Conservation (phyloP, 1,139 yeast species). For the Scheffersomyces stambukii region DNA sequence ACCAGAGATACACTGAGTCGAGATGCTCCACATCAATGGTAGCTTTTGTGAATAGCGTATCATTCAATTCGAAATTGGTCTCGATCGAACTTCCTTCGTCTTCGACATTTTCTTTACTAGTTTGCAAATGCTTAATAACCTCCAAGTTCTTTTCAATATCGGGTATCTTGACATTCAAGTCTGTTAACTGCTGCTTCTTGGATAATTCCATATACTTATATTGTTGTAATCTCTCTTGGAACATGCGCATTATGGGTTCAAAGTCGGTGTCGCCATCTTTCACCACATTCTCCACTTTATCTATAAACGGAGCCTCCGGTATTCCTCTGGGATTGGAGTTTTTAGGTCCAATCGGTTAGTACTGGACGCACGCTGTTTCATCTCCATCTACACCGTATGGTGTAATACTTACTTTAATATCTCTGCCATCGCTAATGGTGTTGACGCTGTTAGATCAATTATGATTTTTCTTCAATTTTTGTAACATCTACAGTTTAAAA, state of each 20-base stretch:
- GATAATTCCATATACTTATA: constrained; percentile 87
- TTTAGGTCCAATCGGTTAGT: constrained; percentile 35
- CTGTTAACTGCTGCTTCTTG: constrained; percentile 63
- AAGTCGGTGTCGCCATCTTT: constrained; percentile 65
- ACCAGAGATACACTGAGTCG: constrained; percentile 74
- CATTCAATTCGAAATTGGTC: constrained; percentile 85
- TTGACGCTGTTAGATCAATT: too few species aligned
- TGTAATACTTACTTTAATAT: constrained; percentile 17
- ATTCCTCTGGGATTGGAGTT: constrained; percentile 85
- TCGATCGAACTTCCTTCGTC: constrained; percentile 43
- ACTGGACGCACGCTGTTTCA: not conserved
- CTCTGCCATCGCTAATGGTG: too few species aligned
- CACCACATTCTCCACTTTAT: constrained; percentile 71
- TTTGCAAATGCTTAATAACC: constrained; percentile 57
- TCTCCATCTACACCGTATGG: not conserved
- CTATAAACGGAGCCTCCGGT: constrained; percentile 94
- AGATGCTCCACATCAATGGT: constrained; percentile 47
- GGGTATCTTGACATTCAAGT: constrained; percentile 74
- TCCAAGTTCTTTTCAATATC: constrained; percentile 82
- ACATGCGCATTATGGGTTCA: constrained; percentile 59
- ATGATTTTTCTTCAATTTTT: too few species aligned
- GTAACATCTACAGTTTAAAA: too few species aligned
- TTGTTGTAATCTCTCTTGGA: constrained; percentile 77
- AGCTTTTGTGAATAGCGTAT: constrained; percentile 86
- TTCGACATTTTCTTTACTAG: constrained; percentile 29